Percentiles rank a stretch among this genome's conserved stretches.
These are phyloP conservation scores for Lycium ferocissimum DNA, from an alignment of 257 asterid genomes.

Conservation along the genomic window DNA sequence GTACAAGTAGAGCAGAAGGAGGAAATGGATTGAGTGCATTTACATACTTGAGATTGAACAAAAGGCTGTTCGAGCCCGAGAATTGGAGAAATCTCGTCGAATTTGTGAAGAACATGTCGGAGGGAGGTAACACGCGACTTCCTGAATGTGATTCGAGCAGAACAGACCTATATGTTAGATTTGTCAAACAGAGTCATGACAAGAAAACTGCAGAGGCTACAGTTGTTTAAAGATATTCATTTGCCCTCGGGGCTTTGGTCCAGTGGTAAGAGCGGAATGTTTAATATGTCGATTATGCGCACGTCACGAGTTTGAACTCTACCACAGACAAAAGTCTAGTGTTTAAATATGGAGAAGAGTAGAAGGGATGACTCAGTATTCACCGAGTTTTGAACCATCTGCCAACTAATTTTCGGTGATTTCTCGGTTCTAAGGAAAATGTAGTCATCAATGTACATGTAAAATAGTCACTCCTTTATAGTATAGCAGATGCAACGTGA, in stretches of 20 bases:
- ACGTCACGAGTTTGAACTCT: background rate
- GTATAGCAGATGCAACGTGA: background rate
- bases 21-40: slow-evolving; percentile 77
- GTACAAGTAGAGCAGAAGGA: slow-evolving; percentile 65
- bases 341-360: background rate
- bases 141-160: slow-evolving; percentile 63
- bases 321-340: background rate
- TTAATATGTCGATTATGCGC: background rate
- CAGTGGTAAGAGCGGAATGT: background rate
- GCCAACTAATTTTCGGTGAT: background rate
- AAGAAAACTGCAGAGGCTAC: slow-evolving; percentile 52
- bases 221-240: slow-evolving; percentile 52
- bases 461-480: background rate
- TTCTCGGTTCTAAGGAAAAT: background rate
- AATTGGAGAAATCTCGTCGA: slow-evolving; percentile 81
- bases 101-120: slow-evolving; percentile 78
- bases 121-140: slow-evolving; percentile 63
- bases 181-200: slow-evolving; percentile 50
- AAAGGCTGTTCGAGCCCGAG: slow-evolving; percentile 70
- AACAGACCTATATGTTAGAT: slow-evolving; percentile 72
- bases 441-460: background rate
- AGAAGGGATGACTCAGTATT: background rate
- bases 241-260: background rate
- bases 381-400: background rate
- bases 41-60: slow-evolving; percentile 85